These are phyloP conservation scores for Smittium mucronatum DNA, from an alignment of 371 early-diverging fungal species.

Conservation along the genomic window DNA sequence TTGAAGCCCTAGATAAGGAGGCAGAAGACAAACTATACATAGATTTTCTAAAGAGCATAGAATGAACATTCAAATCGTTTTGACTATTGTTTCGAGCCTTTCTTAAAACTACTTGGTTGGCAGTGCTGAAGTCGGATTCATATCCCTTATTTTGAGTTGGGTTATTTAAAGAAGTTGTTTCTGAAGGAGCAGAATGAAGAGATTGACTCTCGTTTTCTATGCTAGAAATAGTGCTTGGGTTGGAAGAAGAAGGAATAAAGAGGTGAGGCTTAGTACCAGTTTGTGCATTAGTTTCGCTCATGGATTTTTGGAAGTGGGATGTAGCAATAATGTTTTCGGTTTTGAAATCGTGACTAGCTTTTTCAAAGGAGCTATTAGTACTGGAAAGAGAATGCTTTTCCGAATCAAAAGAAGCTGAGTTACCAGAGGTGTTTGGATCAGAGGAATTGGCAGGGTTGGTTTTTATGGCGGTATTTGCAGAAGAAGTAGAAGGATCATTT, in stretches of 20 bases:
- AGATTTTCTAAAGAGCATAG: constrained; percentile 7
- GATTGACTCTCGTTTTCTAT: not conserved
- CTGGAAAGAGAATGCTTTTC: not conserved
- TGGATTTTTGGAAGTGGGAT: not conserved
- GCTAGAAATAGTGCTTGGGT: not conserved
- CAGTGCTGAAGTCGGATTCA: not conserved
- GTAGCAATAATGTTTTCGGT: not conserved
- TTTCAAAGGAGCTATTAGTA: not conserved
- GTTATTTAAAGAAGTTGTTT: not conserved
- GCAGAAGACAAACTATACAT: constrained; percentile 9
- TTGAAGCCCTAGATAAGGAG: not conserved
- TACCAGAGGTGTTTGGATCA: not conserved
- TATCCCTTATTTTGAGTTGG: not conserved
- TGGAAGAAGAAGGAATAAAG: not conserved
- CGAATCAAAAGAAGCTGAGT: not conserved
- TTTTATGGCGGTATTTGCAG: not conserved
- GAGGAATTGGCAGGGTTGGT: not conserved
- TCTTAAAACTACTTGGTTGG: not conserved
- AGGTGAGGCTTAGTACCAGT: not conserved
- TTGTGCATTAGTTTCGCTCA: not conserved
- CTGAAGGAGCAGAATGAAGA: not conserved
- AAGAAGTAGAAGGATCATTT: not conserved
- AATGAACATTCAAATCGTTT: constrained; percentile 8
- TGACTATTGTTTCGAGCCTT: not conserved
- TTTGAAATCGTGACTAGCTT: not conserved